Evolutionary conservation across 2,329 filamentous ascomycete genomes (phyloP).

Genomic region (Polytolypa hystricis): DNA sequence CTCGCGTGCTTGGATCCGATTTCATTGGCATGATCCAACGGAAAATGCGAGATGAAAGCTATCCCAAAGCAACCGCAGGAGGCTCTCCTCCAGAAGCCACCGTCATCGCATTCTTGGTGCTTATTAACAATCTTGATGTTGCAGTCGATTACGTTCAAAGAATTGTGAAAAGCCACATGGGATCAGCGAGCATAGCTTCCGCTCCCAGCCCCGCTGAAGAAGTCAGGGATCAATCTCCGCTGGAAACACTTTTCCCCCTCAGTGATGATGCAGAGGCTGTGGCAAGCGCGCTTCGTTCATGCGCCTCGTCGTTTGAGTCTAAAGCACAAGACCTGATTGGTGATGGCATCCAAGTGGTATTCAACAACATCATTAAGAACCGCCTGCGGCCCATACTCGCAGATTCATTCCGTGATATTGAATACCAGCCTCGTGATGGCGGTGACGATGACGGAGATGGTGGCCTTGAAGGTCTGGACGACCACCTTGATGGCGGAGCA

Average conservation of each 20-base stretch:
- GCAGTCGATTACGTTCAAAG: slow-evolving; percentile 82
- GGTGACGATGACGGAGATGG: slow-evolving; percentile 36
- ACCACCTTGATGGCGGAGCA: slow-evolving; percentile 23
- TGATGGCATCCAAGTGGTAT: slow-evolving; percentile 76
- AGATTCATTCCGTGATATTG: slow-evolving; percentile 83
- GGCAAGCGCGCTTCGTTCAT: slow-evolving; percentile 52
- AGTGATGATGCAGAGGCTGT: slow-evolving; percentile 63
- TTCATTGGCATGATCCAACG: slow-evolving; percentile 96
- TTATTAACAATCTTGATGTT: slow-evolving; percentile 92
- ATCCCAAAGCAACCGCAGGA: slow-evolving; percentile 68
- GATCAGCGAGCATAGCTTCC: slow-evolving; percentile 9
- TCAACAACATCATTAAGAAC: slow-evolving; percentile 75
- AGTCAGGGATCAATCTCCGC: slow-evolving; percentile 20
- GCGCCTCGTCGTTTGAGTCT: slow-evolving; percentile 60
- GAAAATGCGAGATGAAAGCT: slow-evolving; percentile 94
- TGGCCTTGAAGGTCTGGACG: slow-evolving; percentile 13
- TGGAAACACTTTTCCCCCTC: slow-evolving; percentile 66
- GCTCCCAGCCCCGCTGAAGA: slow-evolving; percentile 20
- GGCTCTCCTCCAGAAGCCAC: slow-evolving; percentile 77
- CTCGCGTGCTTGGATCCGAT: slow-evolving; percentile 71
- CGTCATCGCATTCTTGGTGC: slow-evolving; percentile 77
- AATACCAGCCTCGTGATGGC: slow-evolving; percentile 62
- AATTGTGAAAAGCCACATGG: slow-evolving; percentile 63
- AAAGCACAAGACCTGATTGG: slow-evolving; percentile 74
- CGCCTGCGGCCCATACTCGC: slow-evolving; percentile 73